Evolutionary conservation across 2,329 filamentous ascomycete species (phyloP).

Genomic region (Sordariomycetes sp.): DNA sequence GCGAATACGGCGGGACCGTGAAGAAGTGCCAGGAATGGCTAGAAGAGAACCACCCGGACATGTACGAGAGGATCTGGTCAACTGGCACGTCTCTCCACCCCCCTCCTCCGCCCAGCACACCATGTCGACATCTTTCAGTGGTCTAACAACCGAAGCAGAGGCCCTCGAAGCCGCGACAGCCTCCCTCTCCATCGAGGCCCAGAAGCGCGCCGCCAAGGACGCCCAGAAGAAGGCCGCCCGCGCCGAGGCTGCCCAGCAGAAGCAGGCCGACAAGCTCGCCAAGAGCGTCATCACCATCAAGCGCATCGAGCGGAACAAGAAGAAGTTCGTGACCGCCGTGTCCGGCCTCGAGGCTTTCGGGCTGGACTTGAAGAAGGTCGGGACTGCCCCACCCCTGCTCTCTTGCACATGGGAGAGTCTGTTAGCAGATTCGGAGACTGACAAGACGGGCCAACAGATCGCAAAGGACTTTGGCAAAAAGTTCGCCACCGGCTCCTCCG

Average conservation of each 20-base stretch:
- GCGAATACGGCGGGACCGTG: slow-evolving; percentile 92
- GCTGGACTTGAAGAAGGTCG: slow-evolving; percentile 82
- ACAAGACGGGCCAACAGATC: slow-evolving; percentile 31
- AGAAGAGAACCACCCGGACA: slow-evolving; percentile 56
- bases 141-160: slow-evolving; percentile 34
- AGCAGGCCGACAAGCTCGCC: slow-evolving; percentile 72
- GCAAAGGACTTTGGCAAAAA: slow-evolving; percentile 98
- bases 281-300: slow-evolving; percentile 82
- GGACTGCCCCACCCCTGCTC: neutral
- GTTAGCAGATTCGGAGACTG: neutral
- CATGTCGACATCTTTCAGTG: neutral
- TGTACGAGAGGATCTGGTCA: slow-evolving; percentile 79
- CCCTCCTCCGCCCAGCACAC: neutral
- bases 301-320: slow-evolving; percentile 95
- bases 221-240: slow-evolving; percentile 95
- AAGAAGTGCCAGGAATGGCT: slow-evolving; percentile 99
- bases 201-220: slow-evolving; percentile 92
- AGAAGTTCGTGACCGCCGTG: slow-evolving; percentile 93
- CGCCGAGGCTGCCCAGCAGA: slow-evolving; percentile 76
- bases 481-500: slow-evolving; percentile 87
- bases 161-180: slow-evolving; percentile 76
- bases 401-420: neutral
- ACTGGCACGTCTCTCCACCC: slow-evolving; percentile 45
- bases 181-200: slow-evolving; percentile 77
- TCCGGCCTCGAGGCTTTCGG: slow-evolving; percentile 83